These are phyloP conservation scores for Falciphora oryzae DNA, from an alignment of 2,329 filamentous ascomycete species.

Conservation along the genomic window DNA sequence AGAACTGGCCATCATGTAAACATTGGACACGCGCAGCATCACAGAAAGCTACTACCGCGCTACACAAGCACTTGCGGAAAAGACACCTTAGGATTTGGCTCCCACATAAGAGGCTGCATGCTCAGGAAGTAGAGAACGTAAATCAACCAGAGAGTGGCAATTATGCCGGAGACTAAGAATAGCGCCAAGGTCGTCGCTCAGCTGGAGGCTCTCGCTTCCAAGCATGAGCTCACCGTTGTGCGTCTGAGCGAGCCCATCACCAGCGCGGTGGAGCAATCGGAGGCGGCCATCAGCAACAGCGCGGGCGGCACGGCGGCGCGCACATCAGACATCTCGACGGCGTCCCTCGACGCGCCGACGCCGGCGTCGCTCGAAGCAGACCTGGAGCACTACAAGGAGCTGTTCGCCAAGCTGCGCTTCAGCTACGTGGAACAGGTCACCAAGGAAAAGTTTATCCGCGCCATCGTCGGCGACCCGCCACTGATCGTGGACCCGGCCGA, in stretches of 20 bases:
- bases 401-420: conserved; percentile 94
- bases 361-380: conserved; percentile 78
- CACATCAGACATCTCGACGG: conserved; percentile 66
- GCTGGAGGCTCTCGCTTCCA: conserved; percentile 5
- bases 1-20: too few species aligned
- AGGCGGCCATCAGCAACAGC: conserved; percentile 28
- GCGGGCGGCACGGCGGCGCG: conserved; percentile 38
- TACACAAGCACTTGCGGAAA: too few species aligned
- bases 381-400: conserved; percentile 83
- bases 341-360: conserved; percentile 59
- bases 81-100: too few species aligned
- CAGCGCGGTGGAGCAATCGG: conserved; percentile 38
- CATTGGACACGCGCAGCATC: too few species aligned
- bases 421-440: conserved; percentile 98
- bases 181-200: conserved; percentile 7
- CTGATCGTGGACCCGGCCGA: conserved; percentile 77
- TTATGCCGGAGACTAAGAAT: background rate
- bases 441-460: conserved; percentile 94
- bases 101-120: too few species aligned
- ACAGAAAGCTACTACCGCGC: too few species aligned
- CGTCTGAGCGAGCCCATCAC: conserved; percentile 71
- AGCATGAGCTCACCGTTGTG: conserved; percentile 64
- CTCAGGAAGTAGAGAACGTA: too few species aligned
- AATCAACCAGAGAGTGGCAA: too few species aligned
- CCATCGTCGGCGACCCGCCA: conserved; percentile 86